Conservation (phyloP, 768 basidiomycete genomes). For the Suillus discolor region DNA sequence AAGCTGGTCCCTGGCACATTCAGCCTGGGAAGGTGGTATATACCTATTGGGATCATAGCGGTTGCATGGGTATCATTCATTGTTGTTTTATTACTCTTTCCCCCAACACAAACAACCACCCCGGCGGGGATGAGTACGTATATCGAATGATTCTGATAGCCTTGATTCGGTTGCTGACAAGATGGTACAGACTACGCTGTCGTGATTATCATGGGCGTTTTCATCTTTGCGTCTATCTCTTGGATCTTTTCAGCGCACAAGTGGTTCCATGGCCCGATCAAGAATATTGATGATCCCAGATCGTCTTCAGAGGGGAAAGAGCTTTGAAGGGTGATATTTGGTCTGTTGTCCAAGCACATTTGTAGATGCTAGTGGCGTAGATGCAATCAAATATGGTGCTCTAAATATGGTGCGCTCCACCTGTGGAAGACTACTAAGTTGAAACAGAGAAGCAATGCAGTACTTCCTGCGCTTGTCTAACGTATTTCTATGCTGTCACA, state of each 20-base stretch:
- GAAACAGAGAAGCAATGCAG: neutral
- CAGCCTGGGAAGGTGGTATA: constrained; percentile 59
- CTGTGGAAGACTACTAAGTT: too few relatives aligned
- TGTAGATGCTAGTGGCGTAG: neutral
- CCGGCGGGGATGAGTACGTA: constrained; percentile 59
- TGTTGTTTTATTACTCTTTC: constrained; percentile 60
- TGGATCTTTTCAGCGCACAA: constrained; percentile 70
- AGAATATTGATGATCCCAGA: constrained; percentile 41
- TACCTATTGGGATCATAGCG: constrained; percentile 60
- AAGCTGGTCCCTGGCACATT: constrained; percentile 63
- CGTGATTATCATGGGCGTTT: constrained; percentile 65
- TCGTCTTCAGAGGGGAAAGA: constrained; percentile 17
- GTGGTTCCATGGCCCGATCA: constrained; percentile 72
- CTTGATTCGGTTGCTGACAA: constrained; percentile 5
- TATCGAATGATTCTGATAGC: neutral
- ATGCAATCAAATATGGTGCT: neutral
- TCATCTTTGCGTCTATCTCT: constrained; percentile 61
- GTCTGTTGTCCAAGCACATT: neutral
- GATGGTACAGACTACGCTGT: constrained; percentile 60
- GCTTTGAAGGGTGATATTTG: constrained; percentile 3
- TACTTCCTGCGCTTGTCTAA: too few relatives aligned
- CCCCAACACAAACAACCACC: constrained; percentile 40
- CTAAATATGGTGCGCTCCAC: neutral
- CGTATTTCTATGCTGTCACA: too few relatives aligned
- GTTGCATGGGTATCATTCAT: constrained; percentile 71